These are phyloP conservation scores for Musa balbisiana DNA, from an alignment of 202 grass and related monocot species.

Conservation along the genomic window DNA sequence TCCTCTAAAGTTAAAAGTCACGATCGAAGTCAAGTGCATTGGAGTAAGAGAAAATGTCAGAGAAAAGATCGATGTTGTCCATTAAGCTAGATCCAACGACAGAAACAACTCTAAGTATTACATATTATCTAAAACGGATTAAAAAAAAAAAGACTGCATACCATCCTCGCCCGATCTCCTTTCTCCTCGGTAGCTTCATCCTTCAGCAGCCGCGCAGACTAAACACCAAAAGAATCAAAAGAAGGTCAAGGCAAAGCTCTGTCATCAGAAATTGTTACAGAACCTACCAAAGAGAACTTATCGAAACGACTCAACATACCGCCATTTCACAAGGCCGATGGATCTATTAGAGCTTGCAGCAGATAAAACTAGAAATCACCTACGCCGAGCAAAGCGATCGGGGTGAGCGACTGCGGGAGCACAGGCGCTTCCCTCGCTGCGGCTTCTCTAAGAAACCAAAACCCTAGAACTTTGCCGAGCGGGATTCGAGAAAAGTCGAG, in stretches of 20 bases:
- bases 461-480: neutral
- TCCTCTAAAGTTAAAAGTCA: neutral
- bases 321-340: neutral
- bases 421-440: neutral
- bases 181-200: constrained; percentile 57
- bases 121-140: too few species aligned
- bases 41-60: neutral
- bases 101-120: too few species aligned
- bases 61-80: too few species aligned
- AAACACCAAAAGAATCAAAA: neutral
- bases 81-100: neutral
- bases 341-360: neutral
- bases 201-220: constrained; percentile 37
- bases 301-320: neutral
- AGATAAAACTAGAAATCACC: neutral
- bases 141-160: neutral
- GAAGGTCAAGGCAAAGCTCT: neutral
- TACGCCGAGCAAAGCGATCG: neutral
- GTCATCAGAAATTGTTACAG: neutral
- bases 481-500: neutral
- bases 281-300: neutral
- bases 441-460: neutral
- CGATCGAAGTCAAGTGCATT: neutral
- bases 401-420: neutral
- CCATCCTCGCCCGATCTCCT: constrained; percentile 52